These are phyloP conservation scores for Grigorovia jiainica DNA, from an alignment of 805 yeast genomes.

Conservation along the genomic window DNA sequence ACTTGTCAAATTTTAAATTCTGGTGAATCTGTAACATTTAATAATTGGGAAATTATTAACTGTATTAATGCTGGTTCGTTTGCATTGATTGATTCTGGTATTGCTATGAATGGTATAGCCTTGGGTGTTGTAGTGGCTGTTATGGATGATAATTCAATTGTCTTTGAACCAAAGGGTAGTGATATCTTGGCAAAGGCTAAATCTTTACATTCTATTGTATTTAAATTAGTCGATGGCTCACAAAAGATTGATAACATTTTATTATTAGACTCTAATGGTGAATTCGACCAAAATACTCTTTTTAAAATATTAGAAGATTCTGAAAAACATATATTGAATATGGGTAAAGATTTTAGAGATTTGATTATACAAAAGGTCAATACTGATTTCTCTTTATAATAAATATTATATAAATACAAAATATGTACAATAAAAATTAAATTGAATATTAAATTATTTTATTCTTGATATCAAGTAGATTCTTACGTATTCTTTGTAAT, in stretches of 20 bases:
- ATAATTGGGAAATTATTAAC: constrained; percentile 49
- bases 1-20: constrained; percentile 55
- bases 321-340: constrained; percentile 35
- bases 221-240: constrained; percentile 39
- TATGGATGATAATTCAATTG: constrained; percentile 23
- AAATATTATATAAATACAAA: too few relatives aligned
- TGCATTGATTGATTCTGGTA: constrained; percentile 74
- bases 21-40: constrained; percentile 23
- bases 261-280: constrained; percentile 65
- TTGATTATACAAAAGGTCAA: constrained; percentile 37
- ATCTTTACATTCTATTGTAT: constrained; percentile 62
- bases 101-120: constrained; percentile 57
- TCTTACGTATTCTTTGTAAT: too few relatives aligned
- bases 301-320: constrained; percentile 44
- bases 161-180: constrained; percentile 36
- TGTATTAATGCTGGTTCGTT: constrained; percentile 64
- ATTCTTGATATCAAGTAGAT: too few relatives aligned
- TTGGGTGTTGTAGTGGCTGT: constrained; percentile 45
- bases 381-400: not conserved
- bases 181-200: constrained; percentile 34
- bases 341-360: constrained; percentile 40
- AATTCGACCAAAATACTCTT: constrained; percentile 49
- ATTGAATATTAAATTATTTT: too few relatives aligned
- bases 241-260: constrained; percentile 44
- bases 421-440: too few relatives aligned